A percentile compares a stretch with the other conserved stretches of the same genome.
These are phyloP conservation scores for Tylopilus sp. DNA, from an alignment of 1,284 basidiomycete genomes.

Conservation along the genomic window DNA sequence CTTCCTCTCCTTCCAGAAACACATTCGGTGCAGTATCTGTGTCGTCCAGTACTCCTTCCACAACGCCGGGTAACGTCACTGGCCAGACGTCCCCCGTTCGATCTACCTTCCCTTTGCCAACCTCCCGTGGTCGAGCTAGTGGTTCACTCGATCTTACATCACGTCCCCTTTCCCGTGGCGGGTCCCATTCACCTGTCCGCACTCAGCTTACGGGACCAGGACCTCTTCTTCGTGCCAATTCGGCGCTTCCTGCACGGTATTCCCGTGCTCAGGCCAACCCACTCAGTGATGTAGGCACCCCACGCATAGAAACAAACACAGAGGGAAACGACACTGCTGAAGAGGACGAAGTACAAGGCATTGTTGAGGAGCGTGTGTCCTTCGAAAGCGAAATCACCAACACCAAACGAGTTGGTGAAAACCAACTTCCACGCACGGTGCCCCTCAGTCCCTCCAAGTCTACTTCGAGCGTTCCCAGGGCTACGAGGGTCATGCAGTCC, in stretches of 20 bases:
- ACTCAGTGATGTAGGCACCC: conserved; percentile 9
- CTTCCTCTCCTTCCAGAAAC: conserved; percentile 21
- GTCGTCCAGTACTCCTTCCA: conserved; percentile 15
- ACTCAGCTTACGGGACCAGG: conserved; percentile 32
- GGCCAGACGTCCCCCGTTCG: conserved; percentile 25
- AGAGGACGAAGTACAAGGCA: conserved; percentile 26
- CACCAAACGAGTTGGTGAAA: conserved; percentile 34
- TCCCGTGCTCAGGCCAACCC: conserved; percentile 24
- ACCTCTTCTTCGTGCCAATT: conserved; percentile 27
- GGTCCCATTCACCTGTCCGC: conserved; percentile 33
- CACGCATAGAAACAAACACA: conserved; percentile 3
- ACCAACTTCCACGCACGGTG: conserved; percentile 39
- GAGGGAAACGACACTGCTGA: conserved; percentile 29
- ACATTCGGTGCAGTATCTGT: conserved; percentile 20
- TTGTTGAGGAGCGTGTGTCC: conserved; percentile 22
- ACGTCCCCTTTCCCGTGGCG: conserved; percentile 15
- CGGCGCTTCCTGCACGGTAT: conserved; percentile 32
- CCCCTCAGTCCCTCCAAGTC: conserved; percentile 35
- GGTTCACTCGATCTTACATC: conserved; percentile 30
- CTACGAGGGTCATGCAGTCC: conserved; percentile 9
- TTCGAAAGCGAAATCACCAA: conserved; percentile 34
- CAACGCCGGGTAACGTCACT: conserved; percentile 3
- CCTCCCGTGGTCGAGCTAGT: conserved; percentile 14
- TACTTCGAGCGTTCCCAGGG: conserved; percentile 7
- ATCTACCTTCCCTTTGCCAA: conserved; percentile 23